phyloP scores from a whole-genome alignment of 306 rosid species.

The Ammopiptanthus mongolicus region DNA sequence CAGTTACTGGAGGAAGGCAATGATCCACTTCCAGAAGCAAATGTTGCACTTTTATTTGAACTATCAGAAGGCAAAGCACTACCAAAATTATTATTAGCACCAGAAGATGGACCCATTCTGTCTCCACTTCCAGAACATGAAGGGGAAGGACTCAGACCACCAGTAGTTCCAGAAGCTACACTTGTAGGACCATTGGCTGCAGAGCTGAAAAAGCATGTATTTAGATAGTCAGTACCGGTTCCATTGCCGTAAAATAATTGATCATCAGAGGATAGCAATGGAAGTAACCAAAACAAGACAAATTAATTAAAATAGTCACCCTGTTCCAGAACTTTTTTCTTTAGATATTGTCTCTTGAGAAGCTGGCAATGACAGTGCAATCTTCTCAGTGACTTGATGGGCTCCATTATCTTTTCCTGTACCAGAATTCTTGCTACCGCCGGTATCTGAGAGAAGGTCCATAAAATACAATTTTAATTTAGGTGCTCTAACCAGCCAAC shows the following conservation, averaged over 20 bases:
- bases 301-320: conserved; percentile 37
- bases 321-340: conserved; percentile 50
- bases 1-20: conserved; percentile 34
- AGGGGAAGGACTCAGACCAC: conserved; percentile 34
- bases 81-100: conserved; percentile 33
- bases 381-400: conserved; percentile 60
- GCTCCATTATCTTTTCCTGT: conserved; percentile 64
- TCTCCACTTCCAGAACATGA: conserved; percentile 39
- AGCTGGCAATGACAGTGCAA: conserved; percentile 34
- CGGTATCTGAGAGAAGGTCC: conserved; percentile 55
- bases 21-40: conserved; percentile 37
- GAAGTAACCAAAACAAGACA: neutral
- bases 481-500: conserved; percentile 14
- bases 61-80: conserved; percentile 36
- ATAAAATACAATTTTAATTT: conserved; percentile 19
- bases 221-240: neutral
- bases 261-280: neutral
- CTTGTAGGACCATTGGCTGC: conserved; percentile 47
- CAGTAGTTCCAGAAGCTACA: conserved; percentile 42
- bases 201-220: conserved; percentile 53
- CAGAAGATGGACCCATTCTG: conserved; percentile 37
- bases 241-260: neutral
- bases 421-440: conserved; percentile 59
- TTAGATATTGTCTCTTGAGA: conserved; percentile 55
- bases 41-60: conserved; percentile 33